Evolutionary conservation across 108 stramenopile genomes (phyloP), one percentile per base, ranked within the genome.

Genomic region (Cyclotella baltica): DNA sequence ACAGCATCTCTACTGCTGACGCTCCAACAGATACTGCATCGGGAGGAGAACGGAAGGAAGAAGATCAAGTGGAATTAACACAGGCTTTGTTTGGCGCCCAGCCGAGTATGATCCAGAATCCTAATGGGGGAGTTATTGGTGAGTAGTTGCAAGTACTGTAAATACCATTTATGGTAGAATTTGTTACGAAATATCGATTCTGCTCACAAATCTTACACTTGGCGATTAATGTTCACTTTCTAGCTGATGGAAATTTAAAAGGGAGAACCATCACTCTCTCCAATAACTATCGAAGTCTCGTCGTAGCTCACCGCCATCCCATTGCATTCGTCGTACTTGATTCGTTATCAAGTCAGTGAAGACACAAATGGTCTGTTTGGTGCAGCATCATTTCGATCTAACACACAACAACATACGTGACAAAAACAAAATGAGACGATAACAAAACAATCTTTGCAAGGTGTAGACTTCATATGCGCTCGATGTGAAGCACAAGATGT

Each of bases 271-370:
- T 89, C 43, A 43, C 73, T n/a, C 85, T 96, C 67, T 46, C 77
- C 11, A 55, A 81, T 50, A 80, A 80, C 0, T 50, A 77, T 3
- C 70, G 36, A 46, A 93, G 95, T 23, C 72, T 92, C 19, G 86
- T 93, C 19, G 83, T 96, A 10, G 87, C 88, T 4, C 89, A 94
- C 71, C 83, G 95, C 51, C 90, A 90, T 66, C 95, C 95, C 19
- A 76, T 96, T 53, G 90, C 85, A 30, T 96, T 94, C 77, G 91
- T 94, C 20, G 77, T 89, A 9, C 58, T 70, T 20, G 82, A 86
- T 47, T 40, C 50, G 1, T 31, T 62, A 1, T 25, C 48, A 9
- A n/a, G n/a, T n/a, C n/a, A n/a, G n/a, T n/a, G n/a, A n/a, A n/a
- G n/a, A n/a, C n/a, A n/a, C n/a, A n/a, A n/a, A n/a, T n/a, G n/a